A percentile compares a stretch with the other conserved stretches of the same genome.
Conservation (phyloP, 345 rosid species). For the Citrus mangshanensis region DNA sequence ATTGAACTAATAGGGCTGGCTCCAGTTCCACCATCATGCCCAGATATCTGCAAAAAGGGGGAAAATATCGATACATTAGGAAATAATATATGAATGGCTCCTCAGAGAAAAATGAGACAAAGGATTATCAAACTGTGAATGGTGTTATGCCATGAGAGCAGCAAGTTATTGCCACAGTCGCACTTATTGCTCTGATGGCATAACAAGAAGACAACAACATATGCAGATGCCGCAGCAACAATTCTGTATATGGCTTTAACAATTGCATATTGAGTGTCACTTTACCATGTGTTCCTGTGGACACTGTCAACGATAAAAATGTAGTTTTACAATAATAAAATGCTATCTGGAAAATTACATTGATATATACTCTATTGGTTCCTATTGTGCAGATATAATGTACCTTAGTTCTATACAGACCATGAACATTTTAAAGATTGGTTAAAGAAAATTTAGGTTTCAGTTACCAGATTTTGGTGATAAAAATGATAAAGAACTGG, state of each 20-base stretch:
- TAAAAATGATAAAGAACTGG: background rate
- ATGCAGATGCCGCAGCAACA: background rate
- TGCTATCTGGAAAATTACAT: background rate
- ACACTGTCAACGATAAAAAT: background rate
- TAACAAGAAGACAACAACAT: background rate
- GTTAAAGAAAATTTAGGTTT: background rate
- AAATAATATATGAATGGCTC: background rate
- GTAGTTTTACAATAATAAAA: background rate
- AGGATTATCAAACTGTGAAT: background rate
- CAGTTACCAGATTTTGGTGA: background rate
- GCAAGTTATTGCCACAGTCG: too few relatives aligned
- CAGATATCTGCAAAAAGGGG: conserved; percentile 66
- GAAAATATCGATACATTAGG: conserved; percentile 4
- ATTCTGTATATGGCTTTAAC: background rate
- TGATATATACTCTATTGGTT: background rate
- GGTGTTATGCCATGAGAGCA: too few relatives aligned
- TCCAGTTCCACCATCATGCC: conserved; percentile 99
- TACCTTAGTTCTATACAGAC: background rate
- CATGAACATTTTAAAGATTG: background rate
- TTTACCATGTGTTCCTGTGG: background rate
- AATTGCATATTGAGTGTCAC: background rate
- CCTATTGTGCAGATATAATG: background rate
- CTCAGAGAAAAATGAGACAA: background rate
- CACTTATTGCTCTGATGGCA: background rate
- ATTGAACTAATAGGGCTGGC: conserved; percentile 99